Conservation (phyloP, 345 rosid genomes). For the Acer saccharum region DNA sequence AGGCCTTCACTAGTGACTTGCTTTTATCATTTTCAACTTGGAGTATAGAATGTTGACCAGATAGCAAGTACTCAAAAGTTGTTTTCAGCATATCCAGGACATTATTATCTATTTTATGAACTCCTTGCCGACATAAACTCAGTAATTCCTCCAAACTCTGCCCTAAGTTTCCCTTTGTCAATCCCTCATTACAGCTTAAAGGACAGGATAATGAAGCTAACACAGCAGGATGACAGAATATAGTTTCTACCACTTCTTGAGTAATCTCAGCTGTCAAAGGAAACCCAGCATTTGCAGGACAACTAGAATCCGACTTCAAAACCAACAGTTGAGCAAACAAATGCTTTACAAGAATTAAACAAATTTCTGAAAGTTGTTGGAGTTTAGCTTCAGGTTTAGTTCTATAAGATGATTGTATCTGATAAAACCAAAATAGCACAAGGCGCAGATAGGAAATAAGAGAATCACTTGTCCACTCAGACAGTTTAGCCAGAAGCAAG, state of each 20-base stretch:
- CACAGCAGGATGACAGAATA: conserved; percentile 70
- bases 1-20: conserved; percentile 45
- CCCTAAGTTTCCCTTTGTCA: conserved; percentile 28
- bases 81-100: conserved; percentile 57
- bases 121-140: conserved; percentile 38
- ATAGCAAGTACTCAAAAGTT: conserved; percentile 51
- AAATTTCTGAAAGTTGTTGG: conserved; percentile 55
- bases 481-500: conserved; percentile 65
- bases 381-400: conserved; percentile 45
- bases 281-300: conserved; percentile 21
- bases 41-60: conserved; percentile 30
- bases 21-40: conserved; percentile 28
- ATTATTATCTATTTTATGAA: conserved; percentile 58
- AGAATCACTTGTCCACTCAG: conserved; percentile 39
- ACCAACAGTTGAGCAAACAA: conserved; percentile 49
- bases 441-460: conserved; percentile 50
- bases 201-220: conserved; percentile 49
- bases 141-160: conserved; percentile 43
- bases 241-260: conserved; percentile 53
- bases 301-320: conserved; percentile 34
- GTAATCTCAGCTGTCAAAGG: conserved; percentile 34
- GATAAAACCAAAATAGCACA: conserved; percentile 70
- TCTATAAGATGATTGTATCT: conserved; percentile 47
- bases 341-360: conserved; percentile 56
- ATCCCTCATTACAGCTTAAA: conserved; percentile 41